Evolutionary conservation across 305 asterid species (phyloP), one percentile per base, ranked within the genome.

Genomic region (Caryopteris hybrid): DNA sequence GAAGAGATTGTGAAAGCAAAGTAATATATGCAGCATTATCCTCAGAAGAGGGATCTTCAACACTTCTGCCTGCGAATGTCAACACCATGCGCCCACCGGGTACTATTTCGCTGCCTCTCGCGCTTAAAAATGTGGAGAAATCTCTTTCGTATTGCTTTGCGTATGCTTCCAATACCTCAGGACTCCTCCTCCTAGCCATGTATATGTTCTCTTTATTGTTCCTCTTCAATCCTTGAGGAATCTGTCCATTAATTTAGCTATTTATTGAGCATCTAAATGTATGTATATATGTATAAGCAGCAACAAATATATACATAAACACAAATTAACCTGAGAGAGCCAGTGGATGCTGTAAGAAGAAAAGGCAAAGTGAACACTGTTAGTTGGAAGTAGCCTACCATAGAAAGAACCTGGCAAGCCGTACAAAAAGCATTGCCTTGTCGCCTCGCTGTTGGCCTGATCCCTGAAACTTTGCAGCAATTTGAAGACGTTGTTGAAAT

Each of bases 381-480:
- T 62, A 31, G 16, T 18, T 3, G 85, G 83, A 18, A 80, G 58
- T 10, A 83, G 70, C 48, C 82, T 70, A 20, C 57, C 20, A 12
- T 80, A 73, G 70, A 77, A 83, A 1, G 88, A 80, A 3, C 75
- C 83, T 6, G 83, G 83, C 61, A 58, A 62, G 9, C 78, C 81
- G 11, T 70, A 70, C 7, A 79, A 2, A n/a, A n/a, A n/a, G n/a
- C 76, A 76, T 13, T 56, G 31, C 4, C 31, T 17, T 25, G 6
- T 8, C 2, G 17, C 0, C 10, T 47, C 1, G 1, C 3, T 2
- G 11, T 2, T 2, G 31, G n/a, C n/a, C n/a, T n/a, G n/a, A n/a
- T n/a, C n/a, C n/a, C n/a, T n/a, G n/a, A 16, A 1, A 14, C 10
- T 41, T 0, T 78, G 79, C 31, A 77, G 41, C 47, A 74, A 46